A percentile compares a stretch with the other conserved stretches of the same genome.
Evolutionary conservation across 768 basidiomycete species (phyloP).

Genomic region (Hemileccinum rubropunctum): DNA sequence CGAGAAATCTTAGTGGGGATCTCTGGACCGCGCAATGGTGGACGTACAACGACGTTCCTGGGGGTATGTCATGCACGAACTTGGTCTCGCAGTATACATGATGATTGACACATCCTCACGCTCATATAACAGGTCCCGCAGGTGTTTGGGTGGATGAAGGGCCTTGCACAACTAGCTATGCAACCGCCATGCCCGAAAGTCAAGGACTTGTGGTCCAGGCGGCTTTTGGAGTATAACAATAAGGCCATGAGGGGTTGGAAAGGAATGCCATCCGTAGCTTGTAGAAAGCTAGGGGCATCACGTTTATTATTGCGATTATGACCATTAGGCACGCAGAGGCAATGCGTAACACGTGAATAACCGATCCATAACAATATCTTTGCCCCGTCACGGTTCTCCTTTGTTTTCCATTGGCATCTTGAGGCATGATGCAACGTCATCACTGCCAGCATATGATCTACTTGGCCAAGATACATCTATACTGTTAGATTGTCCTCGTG

Average conservation of each 20-base stretch:
- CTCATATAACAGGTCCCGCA: conserved; percentile 7
- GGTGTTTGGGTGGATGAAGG: conserved; percentile 19
- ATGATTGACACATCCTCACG: neutral
- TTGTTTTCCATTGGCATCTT: no score
- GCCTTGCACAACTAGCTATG: conserved; percentile 3
- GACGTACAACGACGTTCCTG: conserved; percentile 39
- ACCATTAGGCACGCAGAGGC: no score
- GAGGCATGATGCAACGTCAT: no score
- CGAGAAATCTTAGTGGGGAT: conserved; percentile 34
- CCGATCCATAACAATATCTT: no score
- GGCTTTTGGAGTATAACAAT: neutral
- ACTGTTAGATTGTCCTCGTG: no score
- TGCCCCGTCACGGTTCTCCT: no score
- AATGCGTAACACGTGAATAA: no score
- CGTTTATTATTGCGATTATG: no score
- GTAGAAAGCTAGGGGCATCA: neutral
- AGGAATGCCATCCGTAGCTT: neutral
- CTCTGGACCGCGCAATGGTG: conserved; percentile 53
- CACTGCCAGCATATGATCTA: no score
- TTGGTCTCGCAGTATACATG: neutral
- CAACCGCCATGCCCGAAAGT: conserved; percentile 1
- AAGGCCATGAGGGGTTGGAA: neutral
- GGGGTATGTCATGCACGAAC: conserved; percentile 21
- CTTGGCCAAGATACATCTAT: no score
- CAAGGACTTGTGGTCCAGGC: conserved; percentile 1